phyloP scores from a whole-genome alignment of 1,139 yeast species.

The Zhuliangozyma parablackwelliae region DNA sequence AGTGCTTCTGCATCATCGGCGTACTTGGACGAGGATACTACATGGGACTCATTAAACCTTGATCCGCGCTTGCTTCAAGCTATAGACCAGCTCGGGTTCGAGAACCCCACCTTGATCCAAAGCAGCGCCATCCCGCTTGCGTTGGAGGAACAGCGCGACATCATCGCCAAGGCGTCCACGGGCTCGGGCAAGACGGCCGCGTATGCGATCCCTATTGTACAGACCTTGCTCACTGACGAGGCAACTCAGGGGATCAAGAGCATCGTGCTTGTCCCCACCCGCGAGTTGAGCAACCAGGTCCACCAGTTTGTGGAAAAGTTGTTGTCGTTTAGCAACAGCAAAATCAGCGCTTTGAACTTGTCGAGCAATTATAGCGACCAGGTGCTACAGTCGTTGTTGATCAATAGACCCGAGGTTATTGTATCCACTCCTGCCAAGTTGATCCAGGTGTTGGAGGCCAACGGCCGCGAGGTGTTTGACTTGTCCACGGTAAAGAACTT shows the following conservation, averaged over 20 bases:
- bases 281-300: constrained; percentile 85
- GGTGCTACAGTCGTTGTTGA: constrained; percentile 65
- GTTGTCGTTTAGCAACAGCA: constrained; percentile 65
- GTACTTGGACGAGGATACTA: constrained; percentile 64
- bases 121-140: constrained; percentile 91
- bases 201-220: constrained; percentile 73
- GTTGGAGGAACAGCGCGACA: constrained; percentile 77
- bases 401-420: constrained; percentile 73
- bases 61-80: constrained; percentile 86
- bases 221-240: constrained; percentile 46
- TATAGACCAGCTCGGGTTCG: constrained; percentile 73
- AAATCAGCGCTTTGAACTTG: constrained; percentile 63
- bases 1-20: constrained; percentile 52
- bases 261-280: constrained; percentile 76
- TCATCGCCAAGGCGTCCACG: constrained; percentile 83
- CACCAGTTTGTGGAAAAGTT: constrained; percentile 63
- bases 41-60: constrained; percentile 67
- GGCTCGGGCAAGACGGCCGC: constrained; percentile 93
- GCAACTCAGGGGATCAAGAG: constrained; percentile 34
- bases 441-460: constrained; percentile 52
- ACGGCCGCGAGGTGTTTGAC: constrained; percentile 37
- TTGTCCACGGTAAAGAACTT: constrained; percentile 58
- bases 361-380: constrained; percentile 71
- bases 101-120: constrained; percentile 85
- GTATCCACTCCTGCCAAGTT: constrained; percentile 87